Evolutionary conservation across 1,284 basidiomycete genomes (phyloP).

Genomic region (Ustilago vetiveriae): DNA sequence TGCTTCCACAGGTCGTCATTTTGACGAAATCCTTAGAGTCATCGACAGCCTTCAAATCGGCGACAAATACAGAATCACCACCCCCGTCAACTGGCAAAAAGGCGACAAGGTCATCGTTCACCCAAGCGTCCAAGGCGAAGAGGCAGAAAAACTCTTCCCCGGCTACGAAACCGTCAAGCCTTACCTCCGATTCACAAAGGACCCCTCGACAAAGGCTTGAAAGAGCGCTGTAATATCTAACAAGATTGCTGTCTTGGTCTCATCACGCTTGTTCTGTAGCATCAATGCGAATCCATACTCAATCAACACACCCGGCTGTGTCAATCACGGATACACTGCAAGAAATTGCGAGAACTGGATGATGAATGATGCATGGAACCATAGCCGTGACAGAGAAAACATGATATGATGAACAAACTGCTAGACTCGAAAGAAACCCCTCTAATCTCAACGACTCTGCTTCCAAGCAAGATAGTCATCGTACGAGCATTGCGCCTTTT

Average conservation of each 20-base stretch:
- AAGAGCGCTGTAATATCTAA: no score
- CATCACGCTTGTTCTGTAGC: no score
- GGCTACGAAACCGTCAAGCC: constrained; percentile 70
- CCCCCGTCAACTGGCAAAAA: constrained; percentile 91
- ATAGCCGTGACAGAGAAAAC: no score
- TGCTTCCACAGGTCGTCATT: constrained; percentile 71
- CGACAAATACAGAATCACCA: constrained; percentile 73
- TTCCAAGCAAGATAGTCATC: constrained; percentile 72
- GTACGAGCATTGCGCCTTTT: constrained; percentile 77
- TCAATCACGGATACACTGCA: no score
- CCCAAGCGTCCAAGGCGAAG: constrained; percentile 83
- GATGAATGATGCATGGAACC: no score
- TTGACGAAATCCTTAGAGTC: constrained; percentile 84
- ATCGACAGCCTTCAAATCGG: constrained; percentile 90
- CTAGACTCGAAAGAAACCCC: not conserved
- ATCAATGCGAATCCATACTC: no score
- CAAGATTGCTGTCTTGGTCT: no score
- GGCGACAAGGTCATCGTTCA: constrained; percentile 95
- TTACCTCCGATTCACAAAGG: constrained; percentile 70
- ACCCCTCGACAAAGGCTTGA: constrained; percentile 47
- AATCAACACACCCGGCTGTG: no score
- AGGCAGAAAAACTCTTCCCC: constrained; percentile 88
- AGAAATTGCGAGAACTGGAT: no score
- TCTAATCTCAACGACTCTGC: not conserved
- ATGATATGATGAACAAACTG: not conserved